Percentiles rank a stretch among this genome's conserved stretches.
phyloP scores from a whole-genome alignment of 1,284 basidiomycete genomes.

The Apiotrichum brassicae region DNA sequence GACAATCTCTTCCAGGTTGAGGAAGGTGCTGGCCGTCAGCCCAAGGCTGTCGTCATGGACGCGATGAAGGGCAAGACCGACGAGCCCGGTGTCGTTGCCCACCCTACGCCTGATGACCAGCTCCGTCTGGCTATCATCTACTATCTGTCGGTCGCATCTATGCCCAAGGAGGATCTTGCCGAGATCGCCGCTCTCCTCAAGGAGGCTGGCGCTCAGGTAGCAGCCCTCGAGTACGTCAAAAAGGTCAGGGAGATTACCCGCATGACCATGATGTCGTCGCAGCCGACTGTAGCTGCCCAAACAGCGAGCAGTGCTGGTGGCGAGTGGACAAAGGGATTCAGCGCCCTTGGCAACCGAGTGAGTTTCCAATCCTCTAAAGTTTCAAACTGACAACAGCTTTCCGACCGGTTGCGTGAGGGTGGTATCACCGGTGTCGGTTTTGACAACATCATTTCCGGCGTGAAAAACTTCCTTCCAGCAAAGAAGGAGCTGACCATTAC shows the following conservation, averaged over 20 bases:
- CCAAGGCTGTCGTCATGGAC: constrained; percentile 72
- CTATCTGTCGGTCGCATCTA: constrained; percentile 74
- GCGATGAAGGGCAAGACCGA: constrained; percentile 53
- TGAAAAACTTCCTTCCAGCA: constrained; percentile 95
- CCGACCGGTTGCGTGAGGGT: constrained; percentile 87
- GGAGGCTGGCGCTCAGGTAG: constrained; percentile 68
- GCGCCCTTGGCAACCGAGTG: constrained; percentile 81
- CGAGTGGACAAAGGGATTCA: constrained; percentile 70
- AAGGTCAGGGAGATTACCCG: constrained; percentile 82
- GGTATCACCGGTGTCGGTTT: constrained; percentile 59
- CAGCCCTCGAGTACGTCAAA: constrained; percentile 88
- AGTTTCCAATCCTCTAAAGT: constrained; percentile 28
- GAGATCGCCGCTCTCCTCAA: constrained; percentile 84
- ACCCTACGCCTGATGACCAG: constrained; percentile 69
- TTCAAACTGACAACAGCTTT: constrained; percentile 50
- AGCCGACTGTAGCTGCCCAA: constrained; percentile 57
- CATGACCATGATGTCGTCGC: constrained; percentile 77
- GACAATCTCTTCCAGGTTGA: constrained; percentile 97
- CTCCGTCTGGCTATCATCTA: constrained; percentile 89
- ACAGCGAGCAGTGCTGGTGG: constrained; percentile 48
- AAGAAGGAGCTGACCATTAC: constrained; percentile 92
- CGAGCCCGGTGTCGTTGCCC: constrained; percentile 55
- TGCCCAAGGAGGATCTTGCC: constrained; percentile 76
- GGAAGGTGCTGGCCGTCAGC: constrained; percentile 82
- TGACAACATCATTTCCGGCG: constrained; percentile 93